Evolutionary conservation across 495 filamentous ascomycete species (phyloP).

Genomic region (Annulohypoxylon moriforme): DNA sequence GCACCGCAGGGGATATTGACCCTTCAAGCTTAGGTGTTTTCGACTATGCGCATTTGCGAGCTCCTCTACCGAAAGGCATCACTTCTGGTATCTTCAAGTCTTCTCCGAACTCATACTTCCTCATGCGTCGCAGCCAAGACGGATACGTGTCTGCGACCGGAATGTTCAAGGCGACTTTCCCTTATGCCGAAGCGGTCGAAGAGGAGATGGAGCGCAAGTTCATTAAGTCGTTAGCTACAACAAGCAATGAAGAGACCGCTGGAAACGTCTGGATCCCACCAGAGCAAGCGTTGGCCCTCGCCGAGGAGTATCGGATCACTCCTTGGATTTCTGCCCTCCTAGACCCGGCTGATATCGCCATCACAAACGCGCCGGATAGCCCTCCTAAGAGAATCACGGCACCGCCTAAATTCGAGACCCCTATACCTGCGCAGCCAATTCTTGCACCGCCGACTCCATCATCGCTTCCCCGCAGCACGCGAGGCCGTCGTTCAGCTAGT

Average conservation of each 20-base stretch:
- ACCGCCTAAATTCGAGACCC: constrained; percentile 72
- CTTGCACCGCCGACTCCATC: constrained; percentile 59
- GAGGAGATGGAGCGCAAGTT: constrained; percentile 89
- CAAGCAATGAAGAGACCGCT: constrained; percentile 90
- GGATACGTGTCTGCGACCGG: constrained; percentile 95
- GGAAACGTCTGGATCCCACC: constrained; percentile 97
- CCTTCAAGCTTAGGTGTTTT: constrained; percentile 81
- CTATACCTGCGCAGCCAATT: constrained; percentile 48
- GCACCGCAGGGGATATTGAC: constrained; percentile 73
- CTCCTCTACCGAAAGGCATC: constrained; percentile 88
- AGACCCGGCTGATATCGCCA: constrained; percentile 75
- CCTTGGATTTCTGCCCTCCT: constrained; percentile 92
- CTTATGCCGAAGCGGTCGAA: constrained; percentile 86
- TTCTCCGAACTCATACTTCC: constrained; percentile 88
- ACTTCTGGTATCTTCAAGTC: constrained; percentile 91
- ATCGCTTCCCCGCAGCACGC: constrained; percentile 56
- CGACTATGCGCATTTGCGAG: constrained; percentile 94
- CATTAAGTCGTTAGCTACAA: constrained; percentile 79
- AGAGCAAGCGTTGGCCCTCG: constrained; percentile 80
- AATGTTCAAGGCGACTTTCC: constrained; percentile 99
- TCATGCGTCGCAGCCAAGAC: constrained; percentile 96
- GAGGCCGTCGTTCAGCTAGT: constrained; percentile 64
- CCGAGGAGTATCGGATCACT: constrained; percentile 80
- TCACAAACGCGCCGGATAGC: constrained; percentile 55
- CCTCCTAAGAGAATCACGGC: constrained; percentile 74